A percentile compares a stretch with the other conserved stretches of the same genome.
Evolutionary conservation across 2,329 filamentous ascomycete species (phyloP).

Genomic region (Diplodia sapinea): DNA sequence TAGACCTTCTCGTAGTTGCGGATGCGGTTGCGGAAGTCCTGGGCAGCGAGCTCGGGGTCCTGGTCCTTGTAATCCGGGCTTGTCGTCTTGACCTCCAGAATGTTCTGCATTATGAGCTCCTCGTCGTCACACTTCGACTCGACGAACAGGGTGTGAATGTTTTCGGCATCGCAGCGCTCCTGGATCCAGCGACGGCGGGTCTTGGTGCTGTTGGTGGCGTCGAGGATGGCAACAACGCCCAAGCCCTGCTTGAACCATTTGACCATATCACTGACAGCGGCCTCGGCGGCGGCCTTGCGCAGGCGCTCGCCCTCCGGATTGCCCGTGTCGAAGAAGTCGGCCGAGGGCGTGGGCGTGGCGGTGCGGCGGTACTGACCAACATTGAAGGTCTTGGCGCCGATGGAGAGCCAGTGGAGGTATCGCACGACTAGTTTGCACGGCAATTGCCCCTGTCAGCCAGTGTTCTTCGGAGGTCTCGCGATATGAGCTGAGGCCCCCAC

Average conservation of each 20-base stretch:
- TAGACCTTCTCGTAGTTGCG: conserved; percentile 98
- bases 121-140: conserved; percentile 98
- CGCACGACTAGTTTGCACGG: conserved; percentile 55
- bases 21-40: conserved; percentile 92
- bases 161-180: conserved; percentile 74
- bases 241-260: conserved; percentile 80
- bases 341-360: conserved; percentile 85
- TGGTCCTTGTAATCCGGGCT: conserved; percentile 94
- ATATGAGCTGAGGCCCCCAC: conserved; percentile 24
- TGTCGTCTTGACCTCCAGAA: conserved; percentile 94
- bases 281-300: conserved; percentile 85
- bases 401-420: conserved; percentile 95
- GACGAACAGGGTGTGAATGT: conserved; percentile 90
- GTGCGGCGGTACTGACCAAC: conserved; percentile 93
- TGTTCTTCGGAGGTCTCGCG: conserved; percentile 6
- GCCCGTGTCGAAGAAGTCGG: conserved; percentile 91
- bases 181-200: conserved; percentile 88
- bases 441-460: conserved; percentile 22
- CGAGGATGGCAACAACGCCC: conserved; percentile 89
- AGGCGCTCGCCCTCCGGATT: conserved; percentile 91
- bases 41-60: conserved; percentile 87
- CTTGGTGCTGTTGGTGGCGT: conserved; percentile 97
- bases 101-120: conserved; percentile 96
- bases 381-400: conserved; percentile 94
- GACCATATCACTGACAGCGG: conserved; percentile 91